These are phyloP conservation scores for Rugonectria rugulosa DNA, from an alignment of 2,329 filamentous ascomycete genomes.

Conservation along the genomic window DNA sequence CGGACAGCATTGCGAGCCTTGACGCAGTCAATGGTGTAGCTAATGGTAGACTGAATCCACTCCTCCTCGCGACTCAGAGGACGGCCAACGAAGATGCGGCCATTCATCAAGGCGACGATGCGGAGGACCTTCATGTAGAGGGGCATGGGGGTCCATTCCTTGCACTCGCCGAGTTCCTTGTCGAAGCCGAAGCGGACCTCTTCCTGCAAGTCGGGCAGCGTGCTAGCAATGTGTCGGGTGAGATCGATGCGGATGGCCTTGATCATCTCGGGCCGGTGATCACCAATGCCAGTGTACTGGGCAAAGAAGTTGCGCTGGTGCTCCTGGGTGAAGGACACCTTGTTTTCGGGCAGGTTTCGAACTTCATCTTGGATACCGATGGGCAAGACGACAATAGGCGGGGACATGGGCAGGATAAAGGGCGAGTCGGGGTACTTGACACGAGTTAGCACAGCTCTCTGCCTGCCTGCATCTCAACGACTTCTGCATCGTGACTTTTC, in stretches of 20 bases:
- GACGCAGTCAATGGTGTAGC: constrained; percentile 18
- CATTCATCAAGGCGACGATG: constrained; percentile 19
- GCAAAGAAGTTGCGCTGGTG: constrained; percentile 22
- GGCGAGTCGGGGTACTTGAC: constrained; percentile 10
- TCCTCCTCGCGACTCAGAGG: constrained; percentile 17
- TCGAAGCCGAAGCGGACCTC: constrained; percentile 14
- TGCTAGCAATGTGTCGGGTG: constrained; percentile 17
- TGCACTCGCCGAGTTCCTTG: constrained; percentile 19
- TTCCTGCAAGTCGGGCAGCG: constrained; percentile 16
- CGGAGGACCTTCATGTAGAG: constrained; percentile 17
- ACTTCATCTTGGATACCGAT: constrained; percentile 16
- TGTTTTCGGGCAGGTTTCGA: constrained; percentile 12
- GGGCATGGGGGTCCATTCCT: constrained; percentile 12
- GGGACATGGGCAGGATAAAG: constrained; percentile 20
- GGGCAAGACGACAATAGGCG: constrained; percentile 15
- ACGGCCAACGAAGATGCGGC: constrained; percentile 19
- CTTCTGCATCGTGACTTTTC: too few relatives aligned
- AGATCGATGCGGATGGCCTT: constrained; percentile 22
- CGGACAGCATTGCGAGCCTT: constrained; percentile 17
- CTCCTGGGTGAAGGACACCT: constrained; percentile 13
- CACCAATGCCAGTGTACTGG: constrained; percentile 16
- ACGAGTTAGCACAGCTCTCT: not conserved
- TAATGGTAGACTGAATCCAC: constrained; percentile 20
- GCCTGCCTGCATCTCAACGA: not conserved
- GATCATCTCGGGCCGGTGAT: constrained; percentile 19